Base-by-base conservation (phyloP, 176 grass and related monocot genomes). In the Aegilops longissima region DNA sequence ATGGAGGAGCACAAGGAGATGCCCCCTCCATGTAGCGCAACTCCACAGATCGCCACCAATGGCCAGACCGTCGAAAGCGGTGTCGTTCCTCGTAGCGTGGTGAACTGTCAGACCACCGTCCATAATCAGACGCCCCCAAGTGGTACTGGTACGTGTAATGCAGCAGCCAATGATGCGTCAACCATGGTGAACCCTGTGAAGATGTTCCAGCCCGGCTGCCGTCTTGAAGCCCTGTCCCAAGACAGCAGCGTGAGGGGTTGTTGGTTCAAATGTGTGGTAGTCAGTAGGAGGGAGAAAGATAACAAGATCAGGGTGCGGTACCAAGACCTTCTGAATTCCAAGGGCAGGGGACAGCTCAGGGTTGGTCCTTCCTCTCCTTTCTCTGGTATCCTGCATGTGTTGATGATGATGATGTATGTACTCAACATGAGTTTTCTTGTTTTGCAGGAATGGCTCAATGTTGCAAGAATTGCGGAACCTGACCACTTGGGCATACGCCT, bases 201-300 rank as follows among this genome's bases (percentile, higher is more conserved):
- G 49, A 77, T 89, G 31, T 70, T 89, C 80, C 77, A 58, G 40
- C 83, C 89, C 3, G 88, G 93, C 44, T 81, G 75, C 65, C 72
- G 66, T 56, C 66, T 91, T 8, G 93, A 95, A 78, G 86, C 84
- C 14, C 76, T 95, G 21, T 87, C 75, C 54, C 93, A 95, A 56
- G 93, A 95, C 66, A 93, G 88, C 54, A 86, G 93, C 49, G 75
- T 95, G 8, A 95, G 86, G 80, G 91, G 93, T 8, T 95, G 93
- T 29, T 95, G 93, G 93, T 95, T 91, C 68, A 80, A 77, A 39
- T 89, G 93, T 40, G 30, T 93, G 56, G 85, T 93, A 51, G 14
- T 93, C 31, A 87, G 78, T 42, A 89, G 64, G 29, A 76, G 29
- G 24, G 42, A 8, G 64, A 49, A 77, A 3, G 59, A 18, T 9